A percentile compares a stretch with the other conserved stretches of the same genome.
Conservation (phyloP, 2,329 filamentous ascomycete genomes). For the Piedraia hortae region DNA sequence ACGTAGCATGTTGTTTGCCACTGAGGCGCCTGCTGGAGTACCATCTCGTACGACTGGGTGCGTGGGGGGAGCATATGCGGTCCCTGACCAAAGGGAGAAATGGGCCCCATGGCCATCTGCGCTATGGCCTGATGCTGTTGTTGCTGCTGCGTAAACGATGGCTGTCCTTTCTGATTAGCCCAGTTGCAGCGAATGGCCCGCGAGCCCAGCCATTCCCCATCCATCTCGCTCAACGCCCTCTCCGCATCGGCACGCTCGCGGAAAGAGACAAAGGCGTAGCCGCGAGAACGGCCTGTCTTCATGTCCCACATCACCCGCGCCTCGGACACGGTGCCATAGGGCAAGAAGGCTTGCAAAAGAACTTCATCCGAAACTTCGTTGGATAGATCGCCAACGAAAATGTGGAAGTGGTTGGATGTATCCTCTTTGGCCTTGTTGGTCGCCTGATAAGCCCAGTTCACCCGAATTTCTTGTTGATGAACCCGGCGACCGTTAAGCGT, state of each 20-base stretch:
- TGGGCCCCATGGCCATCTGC: constrained; percentile 93
- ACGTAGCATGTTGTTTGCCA: constrained; percentile 99
- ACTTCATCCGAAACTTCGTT: constrained; percentile 98
- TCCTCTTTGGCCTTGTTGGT: constrained; percentile 89
- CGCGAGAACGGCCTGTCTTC: constrained; percentile 94
- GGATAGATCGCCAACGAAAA: constrained; percentile 90
- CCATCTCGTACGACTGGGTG: constrained; percentile 95
- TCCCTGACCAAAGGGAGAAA: constrained; percentile 82
- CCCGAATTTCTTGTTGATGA: constrained; percentile 91
- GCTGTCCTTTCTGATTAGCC: constrained; percentile 99
- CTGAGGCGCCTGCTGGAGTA: constrained; percentile 74
- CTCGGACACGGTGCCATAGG: constrained; percentile 86
- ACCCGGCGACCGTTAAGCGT: constrained; percentile 87
- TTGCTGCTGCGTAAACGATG: constrained; percentile 92
- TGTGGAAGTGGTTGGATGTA: constrained; percentile 94
- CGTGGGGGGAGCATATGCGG: too few species aligned
- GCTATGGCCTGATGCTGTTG: constrained; percentile 93
- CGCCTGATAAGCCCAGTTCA: constrained; percentile 98
- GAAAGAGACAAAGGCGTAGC: constrained; percentile 95
- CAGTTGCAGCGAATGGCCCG: constrained; percentile 97
- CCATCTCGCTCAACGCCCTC: constrained; percentile 90
- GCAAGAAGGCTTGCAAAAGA: constrained; percentile 75
- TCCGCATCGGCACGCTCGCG: constrained; percentile 81
- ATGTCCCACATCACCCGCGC: constrained; percentile 99
- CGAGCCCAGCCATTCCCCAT: constrained; percentile 95